Evolutionary conservation across 768 basidiomycete genomes (phyloP).

Genomic region (Stropharia rugosoannulata): DNA sequence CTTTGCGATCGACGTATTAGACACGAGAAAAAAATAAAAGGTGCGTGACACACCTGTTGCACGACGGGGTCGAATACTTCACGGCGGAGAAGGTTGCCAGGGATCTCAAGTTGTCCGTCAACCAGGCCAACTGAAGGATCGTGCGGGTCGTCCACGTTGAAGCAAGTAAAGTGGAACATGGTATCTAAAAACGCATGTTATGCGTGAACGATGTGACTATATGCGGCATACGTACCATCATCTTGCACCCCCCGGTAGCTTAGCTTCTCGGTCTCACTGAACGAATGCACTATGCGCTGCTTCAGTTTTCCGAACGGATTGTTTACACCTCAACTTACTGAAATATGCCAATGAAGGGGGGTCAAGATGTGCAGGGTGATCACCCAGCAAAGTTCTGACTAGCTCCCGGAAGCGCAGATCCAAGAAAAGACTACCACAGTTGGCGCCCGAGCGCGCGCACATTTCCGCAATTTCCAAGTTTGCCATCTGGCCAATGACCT

Average conservation of each 20-base stretch:
- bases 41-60: slow-evolving; percentile 50
- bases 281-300: slow-evolving; percentile 63
- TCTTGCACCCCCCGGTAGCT: slow-evolving; percentile 70
- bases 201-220: neutral
- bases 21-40: neutral
- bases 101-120: slow-evolving; percentile 83
- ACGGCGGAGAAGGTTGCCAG: slow-evolving; percentile 72
- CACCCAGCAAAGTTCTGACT: slow-evolving; percentile 68
- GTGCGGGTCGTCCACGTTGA: slow-evolving; percentile 82
- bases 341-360: slow-evolving; percentile 81
- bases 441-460: slow-evolving; percentile 83
- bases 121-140: slow-evolving; percentile 78
- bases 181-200: slow-evolving; percentile 45
- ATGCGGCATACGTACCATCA: slow-evolving; percentile 52
- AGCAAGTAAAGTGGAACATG: slow-evolving; percentile 88
- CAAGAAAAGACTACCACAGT: slow-evolving; percentile 85
- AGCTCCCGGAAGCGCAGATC: slow-evolving; percentile 85
- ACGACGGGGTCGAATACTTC: slow-evolving; percentile 94
- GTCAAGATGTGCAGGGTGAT: slow-evolving; percentile 86
- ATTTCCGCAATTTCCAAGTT: slow-evolving; percentile 92
- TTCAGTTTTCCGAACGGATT: slow-evolving; percentile 7
- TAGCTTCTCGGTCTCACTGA: slow-evolving; percentile 87
- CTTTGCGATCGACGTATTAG: slow-evolving; percentile 32
- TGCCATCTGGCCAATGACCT: slow-evolving; percentile 77
- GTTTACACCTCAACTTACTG: slow-evolving; percentile 36